Evolutionary conservation across 257 asterid genomes (phyloP).

Genomic region (Rauvolfia tetraphylla): DNA sequence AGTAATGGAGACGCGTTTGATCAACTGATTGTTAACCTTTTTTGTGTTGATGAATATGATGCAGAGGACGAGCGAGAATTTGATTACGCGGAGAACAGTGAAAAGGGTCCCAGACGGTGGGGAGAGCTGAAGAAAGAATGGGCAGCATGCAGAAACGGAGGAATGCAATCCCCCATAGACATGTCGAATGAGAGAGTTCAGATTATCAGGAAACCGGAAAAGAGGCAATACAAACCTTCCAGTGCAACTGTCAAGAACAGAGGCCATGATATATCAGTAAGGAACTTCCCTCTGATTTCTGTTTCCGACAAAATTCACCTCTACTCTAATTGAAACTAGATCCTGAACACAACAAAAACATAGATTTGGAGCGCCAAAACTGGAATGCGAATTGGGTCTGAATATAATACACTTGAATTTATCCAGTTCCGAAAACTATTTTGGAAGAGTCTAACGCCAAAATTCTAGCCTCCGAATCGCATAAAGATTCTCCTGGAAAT

Average conservation of each 20-base stretch:
- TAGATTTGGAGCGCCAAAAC: too few relatives aligned
- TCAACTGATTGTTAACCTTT: not conserved
- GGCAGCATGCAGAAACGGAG: slow-evolving; percentile 56
- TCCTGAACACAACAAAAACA: too few relatives aligned
- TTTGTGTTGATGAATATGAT: not conserved
- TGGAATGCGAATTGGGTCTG: too few relatives aligned
- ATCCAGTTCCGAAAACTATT: too few relatives aligned
- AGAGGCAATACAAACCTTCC: slow-evolving; percentile 28
- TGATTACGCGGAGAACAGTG: slow-evolving; percentile 36
- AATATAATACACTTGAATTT: too few relatives aligned
- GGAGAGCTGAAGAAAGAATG: slow-evolving; percentile 60
- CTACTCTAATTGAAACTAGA: too few relatives aligned
- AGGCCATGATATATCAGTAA: slow-evolving; percentile 70
- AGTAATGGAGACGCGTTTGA: not conserved
- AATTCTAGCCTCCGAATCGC: too few relatives aligned
- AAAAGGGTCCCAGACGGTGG: slow-evolving; percentile 62
- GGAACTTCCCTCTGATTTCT: not conserved
- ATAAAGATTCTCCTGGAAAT: too few relatives aligned
- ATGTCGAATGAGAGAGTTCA: slow-evolving; percentile 42
- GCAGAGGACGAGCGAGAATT: slow-evolving; percentile 58
- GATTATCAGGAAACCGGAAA: slow-evolving; percentile 23
- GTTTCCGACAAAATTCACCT: not conserved
- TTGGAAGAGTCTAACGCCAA: too few relatives aligned
- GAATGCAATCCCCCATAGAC: slow-evolving; percentile 65
- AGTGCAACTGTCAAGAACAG: slow-evolving; percentile 51